These are phyloP conservation scores for Rosa multiflora DNA, from an alignment of 306 rosid species.

Conservation along the genomic window DNA sequence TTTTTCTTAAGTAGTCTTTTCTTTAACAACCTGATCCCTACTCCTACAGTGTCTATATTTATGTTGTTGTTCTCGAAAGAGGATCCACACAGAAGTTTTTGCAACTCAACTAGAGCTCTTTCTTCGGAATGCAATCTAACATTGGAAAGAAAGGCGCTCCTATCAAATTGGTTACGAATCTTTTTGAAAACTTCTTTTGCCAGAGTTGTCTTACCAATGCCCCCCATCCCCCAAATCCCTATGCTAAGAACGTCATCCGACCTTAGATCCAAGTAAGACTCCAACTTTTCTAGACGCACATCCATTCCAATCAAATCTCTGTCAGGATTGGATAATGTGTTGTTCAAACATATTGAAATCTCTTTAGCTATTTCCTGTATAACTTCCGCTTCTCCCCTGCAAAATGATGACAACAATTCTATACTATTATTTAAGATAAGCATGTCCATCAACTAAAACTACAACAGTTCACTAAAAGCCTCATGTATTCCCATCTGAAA, in stretches of 20 bases:
- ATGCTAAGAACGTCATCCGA: neutral
- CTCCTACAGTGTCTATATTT: no score
- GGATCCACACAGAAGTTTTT: neutral
- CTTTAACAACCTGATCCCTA: neutral
- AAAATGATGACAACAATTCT: no score
- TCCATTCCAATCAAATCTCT: neutral
- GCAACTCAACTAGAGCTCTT: neutral
- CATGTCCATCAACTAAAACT: no score
- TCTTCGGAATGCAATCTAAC: neutral
- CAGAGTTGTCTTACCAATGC: slow-evolving; percentile 4
- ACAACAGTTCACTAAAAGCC: no score
- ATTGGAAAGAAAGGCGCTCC: neutral
- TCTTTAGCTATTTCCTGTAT: neutral
- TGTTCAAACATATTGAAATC: no score
- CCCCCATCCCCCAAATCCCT: slow-evolving; percentile 14
- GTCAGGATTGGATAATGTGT: no score
- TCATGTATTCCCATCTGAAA: no score
- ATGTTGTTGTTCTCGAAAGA: no score
- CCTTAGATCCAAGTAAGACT: neutral
- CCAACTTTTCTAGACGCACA: neutral
- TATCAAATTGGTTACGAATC: neutral
- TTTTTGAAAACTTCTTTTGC: neutral
- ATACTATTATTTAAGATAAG: no score
- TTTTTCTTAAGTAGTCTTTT: neutral
- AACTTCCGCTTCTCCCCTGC: neutral